phyloP scores from a whole-genome alignment of 345 rosid genomes.

The Populus simonii region DNA sequence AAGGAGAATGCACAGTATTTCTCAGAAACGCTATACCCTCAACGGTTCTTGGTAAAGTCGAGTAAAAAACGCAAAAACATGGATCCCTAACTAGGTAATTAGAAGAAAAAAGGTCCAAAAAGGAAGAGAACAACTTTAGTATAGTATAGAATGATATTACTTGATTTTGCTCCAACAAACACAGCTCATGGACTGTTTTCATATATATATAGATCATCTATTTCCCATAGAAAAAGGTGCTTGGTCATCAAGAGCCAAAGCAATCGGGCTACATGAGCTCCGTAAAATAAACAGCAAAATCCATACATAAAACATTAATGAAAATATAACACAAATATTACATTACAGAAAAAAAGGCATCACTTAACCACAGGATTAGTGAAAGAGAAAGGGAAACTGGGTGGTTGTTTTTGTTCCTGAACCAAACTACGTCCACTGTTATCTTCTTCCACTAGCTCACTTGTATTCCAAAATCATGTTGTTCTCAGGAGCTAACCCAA shows the following conservation, averaged over 20 bases:
- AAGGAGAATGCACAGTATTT: too few species aligned
- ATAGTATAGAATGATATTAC: not conserved
- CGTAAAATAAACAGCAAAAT: not conserved
- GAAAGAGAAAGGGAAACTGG: not conserved
- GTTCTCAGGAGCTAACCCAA: constrained; percentile 94
- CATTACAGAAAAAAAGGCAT: not conserved
- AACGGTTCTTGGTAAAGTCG: too few species aligned
- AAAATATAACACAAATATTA: not conserved
- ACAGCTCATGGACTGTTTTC: not conserved
- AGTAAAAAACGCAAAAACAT: too few species aligned
- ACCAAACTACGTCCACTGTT: constrained; percentile 9
- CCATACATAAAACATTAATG: not conserved
- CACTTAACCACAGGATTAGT: not conserved
- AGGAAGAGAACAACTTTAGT: not conserved
- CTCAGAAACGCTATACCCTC: too few species aligned
- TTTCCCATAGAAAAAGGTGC: not conserved
- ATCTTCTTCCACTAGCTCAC: constrained; percentile 29
- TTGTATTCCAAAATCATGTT: constrained; percentile 99
- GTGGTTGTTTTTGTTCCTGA: not conserved
- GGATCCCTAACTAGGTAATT: too few species aligned
- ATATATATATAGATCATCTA: not conserved
- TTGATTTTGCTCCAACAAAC: not conserved
- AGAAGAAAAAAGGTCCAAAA: not conserved
- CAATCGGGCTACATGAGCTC: not conserved
- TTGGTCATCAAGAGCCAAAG: not conserved